These are phyloP conservation scores for Croton laevigatus DNA, from an alignment of 441 rosid species.

Conservation along the genomic window DNA sequence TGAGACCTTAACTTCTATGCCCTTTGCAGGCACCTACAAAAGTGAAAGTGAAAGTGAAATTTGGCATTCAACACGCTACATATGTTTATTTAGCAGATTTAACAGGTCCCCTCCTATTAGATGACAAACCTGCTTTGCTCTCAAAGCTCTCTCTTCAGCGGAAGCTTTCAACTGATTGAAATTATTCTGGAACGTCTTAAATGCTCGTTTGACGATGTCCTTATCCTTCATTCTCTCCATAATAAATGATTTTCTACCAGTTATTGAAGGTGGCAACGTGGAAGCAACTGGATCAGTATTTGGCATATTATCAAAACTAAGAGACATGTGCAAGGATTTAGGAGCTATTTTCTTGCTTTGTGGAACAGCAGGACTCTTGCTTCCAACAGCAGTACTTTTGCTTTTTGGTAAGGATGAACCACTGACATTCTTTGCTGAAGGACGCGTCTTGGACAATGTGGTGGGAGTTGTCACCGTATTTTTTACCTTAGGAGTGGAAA, in stretches of 20 bases:
- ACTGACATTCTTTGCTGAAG: conserved; percentile 41
- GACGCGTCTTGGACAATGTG: conserved; percentile 37
- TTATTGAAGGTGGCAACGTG: conserved; percentile 31
- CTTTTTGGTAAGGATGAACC: conserved; percentile 33
- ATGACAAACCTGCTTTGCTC: conserved; percentile 53
- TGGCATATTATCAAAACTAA: conserved; percentile 43
- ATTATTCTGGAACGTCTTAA: conserved; percentile 77
- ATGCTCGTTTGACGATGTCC: conserved; percentile 90
- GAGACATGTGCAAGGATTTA: conserved; percentile 71
- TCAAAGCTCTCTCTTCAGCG: conserved; percentile 39
- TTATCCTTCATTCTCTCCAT: conserved; percentile 99
- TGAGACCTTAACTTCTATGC: conserved; percentile 39
- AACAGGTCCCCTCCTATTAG: conserved; percentile 14
- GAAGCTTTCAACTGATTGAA: conserved; percentile 43
- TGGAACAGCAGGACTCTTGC: conserved; percentile 31
- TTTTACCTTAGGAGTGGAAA: conserved; percentile 46
- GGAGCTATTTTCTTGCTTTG: conserved; percentile 61
- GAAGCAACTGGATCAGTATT: conserved; percentile 41
- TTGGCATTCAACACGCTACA: not conserved
- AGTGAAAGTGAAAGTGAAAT: conserved; percentile 22
- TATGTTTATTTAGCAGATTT: not conserved
- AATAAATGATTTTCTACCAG: conserved; percentile 60
- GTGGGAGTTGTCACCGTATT: conserved; percentile 44
- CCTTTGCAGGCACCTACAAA: conserved; percentile 46
- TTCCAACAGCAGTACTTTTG: conserved; percentile 33